Evolutionary conservation across 169 alveolate genomes (phyloP).

Genomic region (Eimeria sp.): DNA sequence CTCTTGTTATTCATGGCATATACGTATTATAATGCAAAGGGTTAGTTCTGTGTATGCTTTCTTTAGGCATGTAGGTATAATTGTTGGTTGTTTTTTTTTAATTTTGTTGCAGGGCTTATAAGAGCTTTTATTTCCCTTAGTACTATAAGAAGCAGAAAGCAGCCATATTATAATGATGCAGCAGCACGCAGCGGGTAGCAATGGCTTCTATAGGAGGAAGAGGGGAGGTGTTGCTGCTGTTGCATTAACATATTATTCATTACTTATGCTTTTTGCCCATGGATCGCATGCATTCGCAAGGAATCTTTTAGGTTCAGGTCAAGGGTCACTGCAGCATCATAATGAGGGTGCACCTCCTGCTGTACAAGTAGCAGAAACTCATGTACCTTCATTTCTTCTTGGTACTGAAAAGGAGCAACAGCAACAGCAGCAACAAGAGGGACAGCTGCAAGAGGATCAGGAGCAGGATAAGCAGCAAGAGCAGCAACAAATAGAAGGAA

Average conservation of each 20-base stretch:
- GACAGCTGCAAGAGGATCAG: not conserved
- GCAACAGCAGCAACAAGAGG: not conserved
- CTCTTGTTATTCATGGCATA: too few relatives aligned
- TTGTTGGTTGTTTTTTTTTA: not conserved
- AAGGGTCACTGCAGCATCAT: conserved; percentile 1
- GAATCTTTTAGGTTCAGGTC: not conserved
- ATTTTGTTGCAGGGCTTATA: not conserved
- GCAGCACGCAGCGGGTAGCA: not conserved
- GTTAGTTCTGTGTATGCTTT: not conserved
- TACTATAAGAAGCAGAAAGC: not conserved
- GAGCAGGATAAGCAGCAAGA: not conserved
- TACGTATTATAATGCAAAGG: too few relatives aligned
- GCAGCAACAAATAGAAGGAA: not conserved
- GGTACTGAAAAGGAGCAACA: not conserved
- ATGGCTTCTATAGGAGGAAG: not conserved
- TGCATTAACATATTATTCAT: not conserved
- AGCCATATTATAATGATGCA: not conserved
- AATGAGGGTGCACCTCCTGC: not conserved
- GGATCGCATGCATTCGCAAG: not conserved
- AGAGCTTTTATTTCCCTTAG: not conserved
- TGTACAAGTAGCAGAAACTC: not conserved
- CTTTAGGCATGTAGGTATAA: not conserved
- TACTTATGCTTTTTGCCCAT: not conserved
- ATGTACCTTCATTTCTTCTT: not conserved
- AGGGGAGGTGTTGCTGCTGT: not conserved